phyloP scores from a whole-genome alignment of 2,329 filamentous ascomycete species.

The Aspergillus ochraceoroseus region DNA sequence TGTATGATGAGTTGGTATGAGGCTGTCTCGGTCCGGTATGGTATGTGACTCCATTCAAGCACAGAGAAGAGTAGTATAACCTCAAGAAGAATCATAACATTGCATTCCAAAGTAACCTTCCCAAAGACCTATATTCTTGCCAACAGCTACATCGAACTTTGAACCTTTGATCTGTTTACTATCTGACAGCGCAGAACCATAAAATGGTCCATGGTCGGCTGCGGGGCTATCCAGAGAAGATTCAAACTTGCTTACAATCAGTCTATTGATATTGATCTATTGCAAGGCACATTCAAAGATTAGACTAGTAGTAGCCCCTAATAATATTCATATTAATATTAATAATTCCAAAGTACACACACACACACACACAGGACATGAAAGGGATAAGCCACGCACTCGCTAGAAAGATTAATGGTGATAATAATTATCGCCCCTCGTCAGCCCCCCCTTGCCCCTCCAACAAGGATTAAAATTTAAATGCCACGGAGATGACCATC shows the following conservation, averaged over 20 bases:
- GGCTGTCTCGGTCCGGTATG: slow-evolving; percentile 16
- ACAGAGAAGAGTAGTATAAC: slow-evolving; percentile 1
- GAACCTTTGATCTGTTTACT: no score
- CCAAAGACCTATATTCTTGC: no score
- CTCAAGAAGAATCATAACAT: not conserved
- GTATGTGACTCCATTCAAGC: slow-evolving; percentile 20
- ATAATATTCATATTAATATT: not conserved
- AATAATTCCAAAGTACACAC: slow-evolving; percentile 3
- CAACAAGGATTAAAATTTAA: slow-evolving; percentile 21
- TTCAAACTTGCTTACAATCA: no score
- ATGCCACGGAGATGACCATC: slow-evolving; percentile 18
- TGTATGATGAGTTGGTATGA: slow-evolving; percentile 14
- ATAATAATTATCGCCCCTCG: slow-evolving; percentile 21
- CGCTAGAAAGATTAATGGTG: no score
- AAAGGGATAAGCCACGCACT: slow-evolving; percentile 6
- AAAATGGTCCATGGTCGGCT: slow-evolving; percentile 23
- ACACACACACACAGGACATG: slow-evolving; percentile 16
- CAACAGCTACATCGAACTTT: no score
- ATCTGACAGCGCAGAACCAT: slow-evolving; percentile 22
- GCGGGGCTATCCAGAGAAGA: slow-evolving; percentile 20
- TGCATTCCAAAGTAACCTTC: no score
- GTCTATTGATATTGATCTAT: no score
- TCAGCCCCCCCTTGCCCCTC: slow-evolving; percentile 23
- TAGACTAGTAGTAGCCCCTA: not conserved
- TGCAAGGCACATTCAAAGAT: not conserved